phyloP scores from a whole-genome alignment of 2,329 filamentous ascomycete species.

The Phyllosticta paracitricarpa region DNA sequence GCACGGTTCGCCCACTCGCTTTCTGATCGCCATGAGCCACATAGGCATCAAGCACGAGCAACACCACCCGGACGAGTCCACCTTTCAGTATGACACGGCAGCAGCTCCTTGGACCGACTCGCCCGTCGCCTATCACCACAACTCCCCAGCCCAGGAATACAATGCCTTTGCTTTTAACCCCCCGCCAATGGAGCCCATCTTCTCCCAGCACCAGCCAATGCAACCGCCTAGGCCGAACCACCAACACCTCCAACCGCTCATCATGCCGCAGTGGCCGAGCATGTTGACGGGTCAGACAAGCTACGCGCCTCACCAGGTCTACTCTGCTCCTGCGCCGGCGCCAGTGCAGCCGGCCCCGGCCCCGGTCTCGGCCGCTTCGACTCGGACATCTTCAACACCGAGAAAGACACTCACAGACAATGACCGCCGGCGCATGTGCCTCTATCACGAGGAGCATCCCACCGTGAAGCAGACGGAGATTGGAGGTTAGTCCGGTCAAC shows the following conservation, averaged over 20 bases:
- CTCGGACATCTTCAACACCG: slow-evolving; percentile 48
- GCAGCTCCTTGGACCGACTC: slow-evolving; percentile 23
- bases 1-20: slow-evolving; percentile 15
- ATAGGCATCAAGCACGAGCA: slow-evolving; percentile 33
- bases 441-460: slow-evolving; percentile 84
- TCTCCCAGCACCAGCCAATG: slow-evolving; percentile 12
- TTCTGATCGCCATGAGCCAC: slow-evolving; percentile 26
- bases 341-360: slow-evolving; percentile 25
- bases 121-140: slow-evolving; percentile 23
- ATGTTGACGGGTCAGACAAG: slow-evolving; percentile 34
- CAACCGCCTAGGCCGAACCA: slow-evolving; percentile 31
- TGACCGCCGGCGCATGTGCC: slow-evolving; percentile 85
- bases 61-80: slow-evolving; percentile 12
- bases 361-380: slow-evolving; percentile 30
- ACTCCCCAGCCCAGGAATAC: slow-evolving; percentile 31
- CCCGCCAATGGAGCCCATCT: slow-evolving; percentile 31
- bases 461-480: slow-evolving; percentile 93
- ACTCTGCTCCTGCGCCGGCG: slow-evolving; percentile 26
- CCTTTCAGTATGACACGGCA: slow-evolving; percentile 20
- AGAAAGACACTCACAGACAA: slow-evolving; percentile 84
- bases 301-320: slow-evolving; percentile 24
- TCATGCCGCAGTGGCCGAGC: slow-evolving; percentile 32
- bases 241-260: slow-evolving; percentile 31
- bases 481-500: slow-evolving; percentile 51
- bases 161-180: slow-evolving; percentile 29